A percentile compares a stretch with the other conserved stretches of the same genome.
These are phyloP conservation scores for Phylloporus sp. DNA, from an alignment of 1,284 basidiomycete species.

Conservation along the genomic window DNA sequence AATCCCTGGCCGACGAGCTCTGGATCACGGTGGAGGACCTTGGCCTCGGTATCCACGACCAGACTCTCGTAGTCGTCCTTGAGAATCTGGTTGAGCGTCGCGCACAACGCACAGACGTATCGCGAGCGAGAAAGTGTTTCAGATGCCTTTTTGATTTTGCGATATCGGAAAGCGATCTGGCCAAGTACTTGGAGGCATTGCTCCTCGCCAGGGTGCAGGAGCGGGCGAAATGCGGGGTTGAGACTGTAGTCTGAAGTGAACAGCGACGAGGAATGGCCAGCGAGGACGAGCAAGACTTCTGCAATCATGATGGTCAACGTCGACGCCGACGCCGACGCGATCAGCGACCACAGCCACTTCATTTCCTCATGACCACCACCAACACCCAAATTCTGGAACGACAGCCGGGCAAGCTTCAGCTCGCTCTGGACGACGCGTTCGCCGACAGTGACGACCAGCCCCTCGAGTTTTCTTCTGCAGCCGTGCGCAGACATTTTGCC, in stretches of 20 bases:
- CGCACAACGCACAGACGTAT: slow-evolving; percentile 80
- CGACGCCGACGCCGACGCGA: not conserved
- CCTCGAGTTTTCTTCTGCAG: slow-evolving; percentile 62
- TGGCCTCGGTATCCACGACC: slow-evolving; percentile 82
- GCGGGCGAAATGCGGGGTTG: slow-evolving; percentile 69
- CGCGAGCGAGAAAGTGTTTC: slow-evolving; percentile 60
- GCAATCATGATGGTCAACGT: slow-evolving; percentile 67
- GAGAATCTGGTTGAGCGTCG: slow-evolving; percentile 75
- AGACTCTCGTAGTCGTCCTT: slow-evolving; percentile 82
- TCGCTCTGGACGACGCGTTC: slow-evolving; percentile 76
- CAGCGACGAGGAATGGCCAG: slow-evolving; percentile 84
- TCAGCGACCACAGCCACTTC: slow-evolving; percentile 27
- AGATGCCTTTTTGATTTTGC: slow-evolving; percentile 69
- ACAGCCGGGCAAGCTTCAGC: slow-evolving; percentile 36
- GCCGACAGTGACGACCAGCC: slow-evolving; percentile 58
- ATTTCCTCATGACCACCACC: slow-evolving; percentile 22
- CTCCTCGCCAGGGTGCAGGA: slow-evolving; percentile 87
- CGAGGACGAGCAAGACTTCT: slow-evolving; percentile 83
- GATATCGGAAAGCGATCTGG: slow-evolving; percentile 75
- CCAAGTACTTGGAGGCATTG: slow-evolving; percentile 80
- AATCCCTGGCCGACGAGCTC: slow-evolving; percentile 75
- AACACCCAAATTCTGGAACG: slow-evolving; percentile 25
- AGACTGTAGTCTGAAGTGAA: slow-evolving; percentile 69
- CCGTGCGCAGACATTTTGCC: slow-evolving; percentile 66
- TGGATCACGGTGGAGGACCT: slow-evolving; percentile 74